A percentile compares a stretch with the other conserved stretches of the same genome.
Conservation (phyloP, 192 early-diverging fungal species). For the Coemansia sp. region DNA sequence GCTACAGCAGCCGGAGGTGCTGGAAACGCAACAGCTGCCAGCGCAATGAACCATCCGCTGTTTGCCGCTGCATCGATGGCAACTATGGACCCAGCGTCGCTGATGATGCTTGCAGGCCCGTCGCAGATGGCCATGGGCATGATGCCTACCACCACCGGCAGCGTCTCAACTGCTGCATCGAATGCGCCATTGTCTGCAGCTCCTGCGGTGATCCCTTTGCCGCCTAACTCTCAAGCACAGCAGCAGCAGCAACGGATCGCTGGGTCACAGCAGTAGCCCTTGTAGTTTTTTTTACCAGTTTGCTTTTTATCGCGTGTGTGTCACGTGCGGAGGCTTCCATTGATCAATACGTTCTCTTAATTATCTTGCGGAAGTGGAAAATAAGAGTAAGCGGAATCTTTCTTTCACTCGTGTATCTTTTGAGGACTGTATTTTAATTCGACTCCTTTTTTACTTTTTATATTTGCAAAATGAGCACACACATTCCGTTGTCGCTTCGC, state of each 20-base stretch:
- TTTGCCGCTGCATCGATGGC: slow-evolving; percentile 2
- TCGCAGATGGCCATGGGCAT: slow-evolving; percentile 12
- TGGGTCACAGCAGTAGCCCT: slow-evolving; percentile 35
- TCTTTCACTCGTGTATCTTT: not conserved
- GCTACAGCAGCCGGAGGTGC: slow-evolving; percentile 8
- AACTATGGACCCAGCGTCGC: slow-evolving; percentile 12
- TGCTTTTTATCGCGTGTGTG: not conserved
- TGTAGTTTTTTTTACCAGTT: slow-evolving; percentile 6
- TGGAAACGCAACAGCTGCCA: not conserved
- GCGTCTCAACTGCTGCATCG: too few species aligned
- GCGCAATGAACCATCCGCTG: slow-evolving; percentile 5
- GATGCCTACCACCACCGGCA: too few species aligned
- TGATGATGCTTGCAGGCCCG: slow-evolving; percentile 19
- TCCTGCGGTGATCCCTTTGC: too few species aligned
- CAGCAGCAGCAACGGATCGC: slow-evolving; percentile 28
- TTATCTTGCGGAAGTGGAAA: not conserved
- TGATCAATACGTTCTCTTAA: too few species aligned
- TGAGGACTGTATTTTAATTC: not conserved
- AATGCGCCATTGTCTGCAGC: too few species aligned
- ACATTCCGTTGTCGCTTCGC: slow-evolving; percentile 44
- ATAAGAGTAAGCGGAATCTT: not conserved
- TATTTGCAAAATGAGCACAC: not conserved
- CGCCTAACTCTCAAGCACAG: not conserved
- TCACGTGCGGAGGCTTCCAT: not conserved
- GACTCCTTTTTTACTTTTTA: not conserved